Conservation (phyloP, 768 basidiomycete species). For the Piloderma croceum region DNA sequence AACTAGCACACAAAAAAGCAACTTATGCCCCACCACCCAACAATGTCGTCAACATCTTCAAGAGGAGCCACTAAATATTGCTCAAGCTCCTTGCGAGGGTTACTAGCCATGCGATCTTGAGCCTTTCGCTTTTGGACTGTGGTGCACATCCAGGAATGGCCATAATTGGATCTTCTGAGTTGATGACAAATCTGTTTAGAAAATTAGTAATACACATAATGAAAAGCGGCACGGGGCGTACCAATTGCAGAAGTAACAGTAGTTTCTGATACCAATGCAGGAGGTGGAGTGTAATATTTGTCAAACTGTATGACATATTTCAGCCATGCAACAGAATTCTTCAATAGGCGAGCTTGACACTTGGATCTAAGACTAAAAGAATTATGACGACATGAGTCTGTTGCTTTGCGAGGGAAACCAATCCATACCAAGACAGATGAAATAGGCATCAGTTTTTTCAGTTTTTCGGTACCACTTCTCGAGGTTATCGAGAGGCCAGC, state of each 20-base stretch:
- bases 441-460: slow-evolving; percentile 20
- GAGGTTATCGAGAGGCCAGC: slow-evolving; percentile 21
- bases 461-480: slow-evolving; percentile 23
- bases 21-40: slow-evolving; percentile 8
- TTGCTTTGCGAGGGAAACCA: no score
- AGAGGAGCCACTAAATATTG: slow-evolving; percentile 2
- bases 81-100: slow-evolving; percentile 5
- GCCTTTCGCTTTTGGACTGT: no score
- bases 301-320: no score
- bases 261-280: no score
- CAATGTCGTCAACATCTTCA: not conserved
- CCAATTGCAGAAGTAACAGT: no score
- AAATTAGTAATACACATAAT: no score
- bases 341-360: slow-evolving; percentile 17
- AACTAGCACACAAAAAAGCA: not conserved
- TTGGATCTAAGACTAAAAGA: slow-evolving; percentile 18
- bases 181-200: no score
- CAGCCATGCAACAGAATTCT: slow-evolving; percentile 13
- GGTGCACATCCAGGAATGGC: slow-evolving; percentile 12
- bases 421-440: slow-evolving; percentile 21
- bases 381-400: no score
- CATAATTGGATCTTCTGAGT: slow-evolving; percentile 5
- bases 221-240: no score
- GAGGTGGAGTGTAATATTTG: no score
- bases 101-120: no score